Evolutionary conservation across 2,329 filamentous ascomycete species (phyloP).

Genomic region (Trichoderma sp.): DNA sequence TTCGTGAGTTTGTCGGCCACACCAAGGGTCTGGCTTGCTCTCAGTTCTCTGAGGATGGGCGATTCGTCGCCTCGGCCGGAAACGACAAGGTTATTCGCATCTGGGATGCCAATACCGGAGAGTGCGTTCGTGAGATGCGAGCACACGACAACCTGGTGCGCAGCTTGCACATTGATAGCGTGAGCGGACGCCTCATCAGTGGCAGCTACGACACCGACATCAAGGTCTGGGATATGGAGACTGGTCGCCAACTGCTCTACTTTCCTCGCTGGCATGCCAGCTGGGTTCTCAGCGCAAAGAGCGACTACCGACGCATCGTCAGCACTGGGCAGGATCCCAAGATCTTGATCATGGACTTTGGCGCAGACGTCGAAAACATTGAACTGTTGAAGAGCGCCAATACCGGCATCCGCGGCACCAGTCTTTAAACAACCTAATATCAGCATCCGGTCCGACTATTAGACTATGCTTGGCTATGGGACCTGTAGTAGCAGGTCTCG

Average conservation of each 20-base stretch:
- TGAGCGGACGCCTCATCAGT: conserved; percentile 83
- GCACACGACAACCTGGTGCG: conserved; percentile 88
- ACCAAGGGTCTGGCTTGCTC: conserved; percentile 94
- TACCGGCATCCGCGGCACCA: conserved; percentile 28
- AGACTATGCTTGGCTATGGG: conserved; percentile 20
- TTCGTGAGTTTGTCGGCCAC: conserved; percentile 88
- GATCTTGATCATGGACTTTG: conserved; percentile 94
- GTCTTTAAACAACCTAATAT: conserved; percentile 36
- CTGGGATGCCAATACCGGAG: conserved; percentile 90
- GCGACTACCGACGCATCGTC: conserved; percentile 91
- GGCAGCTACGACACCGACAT: conserved; percentile 95
- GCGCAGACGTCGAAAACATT: conserved; percentile 61
- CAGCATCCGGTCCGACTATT: conserved; percentile 29
- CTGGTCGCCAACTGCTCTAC: conserved; percentile 75
- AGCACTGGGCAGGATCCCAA: conserved; percentile 93
- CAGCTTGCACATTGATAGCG: conserved; percentile 85
- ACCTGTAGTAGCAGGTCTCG: conserved; percentile 1
- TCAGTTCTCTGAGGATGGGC: conserved; percentile 94
- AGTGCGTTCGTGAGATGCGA: conserved; percentile 76
- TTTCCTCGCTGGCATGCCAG: conserved; percentile 95
- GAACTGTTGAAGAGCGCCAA: conserved; percentile 58
- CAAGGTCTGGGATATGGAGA: conserved; percentile 88
- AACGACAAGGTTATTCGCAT: conserved; percentile 96
- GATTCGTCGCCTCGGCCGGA: conserved; percentile 88
- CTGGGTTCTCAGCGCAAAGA: conserved; percentile 96